A percentile compares a stretch with the other conserved stretches of the same genome.
phyloP scores from a whole-genome alignment of 2,329 filamentous ascomycete genomes.

The Aureobasidium sp. region DNA sequence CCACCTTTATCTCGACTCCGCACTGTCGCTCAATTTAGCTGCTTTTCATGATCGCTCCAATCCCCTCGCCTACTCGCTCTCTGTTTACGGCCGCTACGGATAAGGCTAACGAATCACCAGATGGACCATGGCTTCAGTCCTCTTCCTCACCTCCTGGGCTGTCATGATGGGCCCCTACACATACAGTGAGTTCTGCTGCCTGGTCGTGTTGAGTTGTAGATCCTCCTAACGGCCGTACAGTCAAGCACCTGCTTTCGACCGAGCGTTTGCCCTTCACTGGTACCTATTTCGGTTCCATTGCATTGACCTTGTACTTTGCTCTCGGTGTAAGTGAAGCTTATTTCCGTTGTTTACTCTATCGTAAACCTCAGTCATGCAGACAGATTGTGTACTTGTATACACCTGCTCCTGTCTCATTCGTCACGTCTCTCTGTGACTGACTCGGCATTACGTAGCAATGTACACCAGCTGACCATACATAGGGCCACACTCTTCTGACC shows the following conservation, averaged over 20 bases:
- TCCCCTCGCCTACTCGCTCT: slow-evolving; percentile 11
- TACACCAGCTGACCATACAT: slow-evolving; percentile 26
- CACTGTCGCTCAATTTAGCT: slow-evolving; percentile 13
- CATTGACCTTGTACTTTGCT: slow-evolving; percentile 82
- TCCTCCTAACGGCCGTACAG: slow-evolving; percentile 23
- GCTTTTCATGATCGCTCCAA: slow-evolving; percentile 6
- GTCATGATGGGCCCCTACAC: slow-evolving; percentile 85
- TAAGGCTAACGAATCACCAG: slow-evolving; percentile 45
- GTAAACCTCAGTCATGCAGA: slow-evolving; percentile 8
- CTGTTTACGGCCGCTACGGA: slow-evolving; percentile 13
- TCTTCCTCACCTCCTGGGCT: slow-evolving; percentile 89
- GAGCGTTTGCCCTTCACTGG: slow-evolving; percentile 85
- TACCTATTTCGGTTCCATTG: slow-evolving; percentile 90
- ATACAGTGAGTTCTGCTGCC: slow-evolving; percentile 47
- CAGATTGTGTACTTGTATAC: slow-evolving; percentile 2
- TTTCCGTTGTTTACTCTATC: slow-evolving; percentile 10
- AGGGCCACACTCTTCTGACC: slow-evolving; percentile 82
- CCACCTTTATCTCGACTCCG: slow-evolving; percentile 6
- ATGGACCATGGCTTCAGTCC: slow-evolving; percentile 85
- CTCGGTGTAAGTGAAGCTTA: slow-evolving; percentile 63
- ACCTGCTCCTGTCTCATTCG: background rate
- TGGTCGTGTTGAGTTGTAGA: background rate
- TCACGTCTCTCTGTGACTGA: background rate
- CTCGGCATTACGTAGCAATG: slow-evolving; percentile 1
- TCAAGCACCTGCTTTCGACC: slow-evolving; percentile 74